Percentiles rank a stretch among this genome's conserved stretches.
Conservation (phyloP, 2,329 filamentous ascomycete species). For the Calonectria fujianensis region DNA sequence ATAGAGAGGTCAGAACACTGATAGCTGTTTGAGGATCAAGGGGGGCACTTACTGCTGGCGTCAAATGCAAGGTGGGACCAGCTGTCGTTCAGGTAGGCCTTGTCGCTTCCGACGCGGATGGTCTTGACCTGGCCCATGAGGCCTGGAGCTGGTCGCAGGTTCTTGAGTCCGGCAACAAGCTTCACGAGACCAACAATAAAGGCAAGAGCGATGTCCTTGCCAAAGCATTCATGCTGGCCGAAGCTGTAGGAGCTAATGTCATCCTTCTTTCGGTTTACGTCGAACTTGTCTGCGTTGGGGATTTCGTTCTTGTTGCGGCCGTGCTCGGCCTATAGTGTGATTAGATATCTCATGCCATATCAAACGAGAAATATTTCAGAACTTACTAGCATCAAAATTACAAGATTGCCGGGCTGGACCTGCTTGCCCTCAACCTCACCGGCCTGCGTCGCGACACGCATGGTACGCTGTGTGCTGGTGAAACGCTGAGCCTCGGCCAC, state of each 20-base stretch:
- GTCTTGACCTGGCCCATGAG: slow-evolving; percentile 68
- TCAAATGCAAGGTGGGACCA: slow-evolving; percentile 68
- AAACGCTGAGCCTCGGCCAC: slow-evolving; percentile 65
- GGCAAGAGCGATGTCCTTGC: slow-evolving; percentile 62
- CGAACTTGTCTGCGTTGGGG: slow-evolving; percentile 62
- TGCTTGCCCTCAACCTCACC: slow-evolving; percentile 62
- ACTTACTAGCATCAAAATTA: slow-evolving; percentile 65
- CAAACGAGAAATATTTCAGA: too few species aligned
- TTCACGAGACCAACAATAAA: slow-evolving; percentile 66
- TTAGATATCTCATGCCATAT: slow-evolving; percentile 39
- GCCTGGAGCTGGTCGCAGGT: slow-evolving; percentile 67
- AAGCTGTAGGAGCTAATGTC: slow-evolving; percentile 67
- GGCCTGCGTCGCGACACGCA: slow-evolving; percentile 59
- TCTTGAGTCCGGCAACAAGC: slow-evolving; percentile 64
- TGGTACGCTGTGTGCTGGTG: slow-evolving; percentile 62
- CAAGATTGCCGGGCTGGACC: slow-evolving; percentile 63
- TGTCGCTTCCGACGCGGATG: slow-evolving; percentile 62
- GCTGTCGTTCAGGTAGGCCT: slow-evolving; percentile 68
- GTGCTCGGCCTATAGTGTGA: slow-evolving; percentile 58
- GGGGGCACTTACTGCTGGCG: slow-evolving; percentile 64
- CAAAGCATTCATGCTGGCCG: slow-evolving; percentile 68
- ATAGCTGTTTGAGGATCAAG: rapidly evolving
- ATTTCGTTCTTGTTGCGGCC: slow-evolving; percentile 65
- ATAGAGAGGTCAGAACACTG: slow-evolving; percentile 47
- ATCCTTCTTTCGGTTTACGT: slow-evolving; percentile 63